Evolutionary conservation across 2,329 filamentous ascomycete species (phyloP).

Genomic region (Mariannaea sp.): DNA sequence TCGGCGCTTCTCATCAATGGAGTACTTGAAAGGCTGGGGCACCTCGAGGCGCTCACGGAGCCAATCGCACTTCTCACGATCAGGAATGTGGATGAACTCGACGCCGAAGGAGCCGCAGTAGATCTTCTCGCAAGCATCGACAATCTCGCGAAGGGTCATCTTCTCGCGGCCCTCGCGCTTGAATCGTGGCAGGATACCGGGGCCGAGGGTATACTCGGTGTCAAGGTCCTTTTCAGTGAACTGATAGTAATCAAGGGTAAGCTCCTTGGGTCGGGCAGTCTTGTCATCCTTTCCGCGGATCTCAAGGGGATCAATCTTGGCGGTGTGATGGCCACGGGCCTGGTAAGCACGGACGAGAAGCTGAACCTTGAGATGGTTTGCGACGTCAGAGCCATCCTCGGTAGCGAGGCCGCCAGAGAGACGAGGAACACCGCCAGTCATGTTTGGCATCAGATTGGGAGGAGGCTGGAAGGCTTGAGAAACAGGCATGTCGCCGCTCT

Average conservation of each 20-base stretch:
- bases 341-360: constrained; percentile 96
- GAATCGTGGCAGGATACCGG: constrained; percentile 94
- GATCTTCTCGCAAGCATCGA: constrained; percentile 88
- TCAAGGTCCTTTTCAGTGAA: constrained; percentile 95
- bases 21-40: constrained; percentile 94
- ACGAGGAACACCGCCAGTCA: constrained; percentile 76
- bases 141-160: constrained; percentile 96
- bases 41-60: constrained; percentile 93
- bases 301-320: constrained; percentile 92
- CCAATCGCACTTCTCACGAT: constrained; percentile 98
- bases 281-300: constrained; percentile 69
- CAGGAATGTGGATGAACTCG: constrained; percentile 98
- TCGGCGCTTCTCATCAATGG: constrained; percentile 95
- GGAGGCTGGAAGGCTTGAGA: constrained; percentile 96
- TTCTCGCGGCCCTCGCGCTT: constrained; percentile 86
- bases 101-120: constrained; percentile 98
- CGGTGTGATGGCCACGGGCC: constrained; percentile 97
- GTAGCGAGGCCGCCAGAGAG: constrained; percentile 72
- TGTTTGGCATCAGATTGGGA: constrained; percentile 84
- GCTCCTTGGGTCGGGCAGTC: constrained; percentile 87
- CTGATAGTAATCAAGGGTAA: constrained; percentile 90
- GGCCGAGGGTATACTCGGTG: constrained; percentile 87
- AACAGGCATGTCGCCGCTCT: constrained; percentile 95
- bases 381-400: constrained; percentile 78
- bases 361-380: constrained; percentile 98